These are phyloP conservation scores for Rhizopogon salebrosus DNA, from an alignment of 768 basidiomycete genomes.

Conservation along the genomic window DNA sequence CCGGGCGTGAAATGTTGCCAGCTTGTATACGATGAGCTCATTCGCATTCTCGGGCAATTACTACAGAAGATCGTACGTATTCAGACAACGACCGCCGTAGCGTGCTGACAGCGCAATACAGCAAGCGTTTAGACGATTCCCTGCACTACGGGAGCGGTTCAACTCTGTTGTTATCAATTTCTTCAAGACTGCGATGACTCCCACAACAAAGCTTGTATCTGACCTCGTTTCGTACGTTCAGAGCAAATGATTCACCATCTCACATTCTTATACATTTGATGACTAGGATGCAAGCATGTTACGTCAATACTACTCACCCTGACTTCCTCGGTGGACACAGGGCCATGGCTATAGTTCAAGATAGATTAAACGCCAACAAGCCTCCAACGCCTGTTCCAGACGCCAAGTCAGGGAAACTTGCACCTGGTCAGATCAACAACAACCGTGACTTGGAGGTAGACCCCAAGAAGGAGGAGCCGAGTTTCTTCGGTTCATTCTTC, in stretches of 20 bases:
- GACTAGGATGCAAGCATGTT: constrained; percentile 92
- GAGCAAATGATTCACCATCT: background rate
- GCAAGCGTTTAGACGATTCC: constrained; percentile 96
- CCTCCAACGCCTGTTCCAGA: constrained; percentile 53
- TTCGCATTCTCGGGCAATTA: constrained; percentile 90
- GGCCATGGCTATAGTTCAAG: constrained; percentile 85
- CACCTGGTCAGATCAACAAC: constrained; percentile 73
- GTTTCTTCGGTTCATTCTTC: constrained; percentile 97
- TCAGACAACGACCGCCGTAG: background rate
- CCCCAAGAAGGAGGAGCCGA: constrained; percentile 78
- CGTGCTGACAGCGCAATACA: constrained; percentile 26
- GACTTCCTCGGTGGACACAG: constrained; percentile 98
- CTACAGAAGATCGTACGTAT: constrained; percentile 78
- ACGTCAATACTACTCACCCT: constrained; percentile 98
- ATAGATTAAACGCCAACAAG: constrained; percentile 79
- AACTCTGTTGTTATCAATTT: constrained; percentile 95
- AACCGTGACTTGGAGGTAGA: constrained; percentile 94
- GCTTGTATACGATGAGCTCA: constrained; percentile 94
- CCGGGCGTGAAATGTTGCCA: constrained; percentile 92
- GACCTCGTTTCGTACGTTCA: constrained; percentile 84
- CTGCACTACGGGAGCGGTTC: constrained; percentile 94
- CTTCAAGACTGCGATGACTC: constrained; percentile 90
- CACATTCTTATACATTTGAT: constrained; percentile 2
- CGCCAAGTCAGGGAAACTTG: constrained; percentile 62
- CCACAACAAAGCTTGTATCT: constrained; percentile 89